phyloP scores from a whole-genome alignment of 768 basidiomycete genomes.

The Podaxis pistillaris region DNA sequence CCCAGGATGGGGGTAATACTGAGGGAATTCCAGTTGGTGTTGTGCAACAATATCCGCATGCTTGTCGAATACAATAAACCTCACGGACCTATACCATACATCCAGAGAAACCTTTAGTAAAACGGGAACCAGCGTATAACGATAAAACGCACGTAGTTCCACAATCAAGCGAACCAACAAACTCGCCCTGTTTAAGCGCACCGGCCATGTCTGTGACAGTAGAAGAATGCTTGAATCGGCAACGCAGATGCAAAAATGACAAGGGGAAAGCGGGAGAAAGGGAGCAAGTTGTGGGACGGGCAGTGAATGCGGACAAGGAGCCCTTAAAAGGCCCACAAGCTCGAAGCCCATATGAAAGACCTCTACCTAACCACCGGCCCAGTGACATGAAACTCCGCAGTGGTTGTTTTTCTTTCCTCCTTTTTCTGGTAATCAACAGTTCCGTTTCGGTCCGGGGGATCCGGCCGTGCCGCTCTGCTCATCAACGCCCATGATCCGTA shows the following conservation, averaged over 20 bases:
- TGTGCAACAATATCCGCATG: constrained; percentile 85
- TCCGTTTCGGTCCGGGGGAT: constrained; percentile 2
- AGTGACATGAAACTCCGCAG: constrained; percentile 12
- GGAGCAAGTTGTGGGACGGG: not conserved
- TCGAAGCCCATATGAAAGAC: constrained; percentile 14
- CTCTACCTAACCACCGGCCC: constrained; percentile 9
- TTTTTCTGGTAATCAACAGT: not conserved
- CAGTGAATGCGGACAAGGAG: constrained; percentile 1
- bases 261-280: constrained; percentile 15
- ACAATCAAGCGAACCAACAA: constrained; percentile 91
- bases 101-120: too few relatives aligned
- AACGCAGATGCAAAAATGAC: constrained; percentile 13
- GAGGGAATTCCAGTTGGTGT: constrained; percentile 91
- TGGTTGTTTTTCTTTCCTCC: not conserved
- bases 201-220: constrained; percentile 20
- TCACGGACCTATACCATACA: constrained; percentile 60
- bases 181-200: constrained; percentile 62
- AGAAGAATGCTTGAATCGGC: not conserved
- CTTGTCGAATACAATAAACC: constrained; percentile 90
- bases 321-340: constrained; percentile 16
- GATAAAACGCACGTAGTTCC: constrained; percentile 78
- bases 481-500: not conserved
- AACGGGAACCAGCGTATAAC: too few relatives aligned
- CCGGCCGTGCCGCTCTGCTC: not conserved
- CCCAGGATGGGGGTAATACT: constrained; percentile 91